Base-by-base conservation (phyloP, 2,329 filamentous ascomycete genomes). In the Ophiostoma sp. region DNA sequence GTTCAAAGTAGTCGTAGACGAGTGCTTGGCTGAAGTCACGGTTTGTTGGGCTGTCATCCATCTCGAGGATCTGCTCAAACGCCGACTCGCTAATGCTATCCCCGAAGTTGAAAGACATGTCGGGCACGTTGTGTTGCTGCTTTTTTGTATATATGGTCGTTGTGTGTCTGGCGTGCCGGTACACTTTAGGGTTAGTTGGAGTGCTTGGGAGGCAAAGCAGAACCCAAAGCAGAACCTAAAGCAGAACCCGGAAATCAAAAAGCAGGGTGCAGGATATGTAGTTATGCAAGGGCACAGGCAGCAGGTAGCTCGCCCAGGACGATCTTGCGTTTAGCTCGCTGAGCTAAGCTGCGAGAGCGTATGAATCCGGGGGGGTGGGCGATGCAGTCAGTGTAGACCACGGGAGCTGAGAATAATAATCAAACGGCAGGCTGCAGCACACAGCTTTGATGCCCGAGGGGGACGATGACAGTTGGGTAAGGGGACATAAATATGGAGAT, bases 21-120 rank as follows among this genome's bases (percentile, higher is more conserved):
- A 99, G 93, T 70, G 90, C 89, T 74, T 84, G 86, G 80, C 91
- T 96, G 83, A 98, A 98, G 65, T 97, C 92, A 74, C 88, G 85
- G 72, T 94, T 90, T 11, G 88, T 86, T 73, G 91, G 89, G 72
- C 91, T 90, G 72, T 98, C 95, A 78, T 99, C 95, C 94, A 99
- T 97, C 79, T 98, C 95, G 71, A 98, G 86, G 77, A 99, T 98
- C 82, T 98, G 95, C 74, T 89, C 88, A 75, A 99, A 99, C 68
- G 93, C 96, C 68, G 79, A 77, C 70, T 83, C 80, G 78, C 98
- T 94, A 79, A 99, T 88, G 76, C 84, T 84, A 72, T 95, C 90
- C 70, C 87, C 88, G 72, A 92, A 86, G 70, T 91, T 86, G 70
- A 83, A 82, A 74, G 87, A 77, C 70, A 79, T 81, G 68, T 80